These are phyloP conservation scores for Euphorbia corollata DNA, from an alignment of 441 rosid species.

Conservation along the genomic window DNA sequence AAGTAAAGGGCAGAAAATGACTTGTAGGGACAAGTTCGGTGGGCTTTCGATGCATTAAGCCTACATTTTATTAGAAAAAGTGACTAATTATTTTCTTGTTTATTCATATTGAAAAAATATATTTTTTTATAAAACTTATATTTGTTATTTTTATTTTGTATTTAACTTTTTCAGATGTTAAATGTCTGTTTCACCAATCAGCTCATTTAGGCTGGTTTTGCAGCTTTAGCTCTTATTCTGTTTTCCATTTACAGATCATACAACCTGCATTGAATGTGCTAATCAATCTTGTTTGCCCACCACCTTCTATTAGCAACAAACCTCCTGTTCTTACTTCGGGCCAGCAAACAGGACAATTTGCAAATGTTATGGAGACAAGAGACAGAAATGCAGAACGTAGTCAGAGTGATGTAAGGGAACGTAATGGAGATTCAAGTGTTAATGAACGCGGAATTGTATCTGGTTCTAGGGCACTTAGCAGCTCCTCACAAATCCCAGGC, in stretches of 20 bases:
- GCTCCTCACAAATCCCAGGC: constrained; percentile 53
- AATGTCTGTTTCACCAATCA: neutral
- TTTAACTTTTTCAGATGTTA: neutral
- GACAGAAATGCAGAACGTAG: constrained; percentile 43
- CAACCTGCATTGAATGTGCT: constrained; percentile 91
- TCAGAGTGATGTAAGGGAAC: constrained; percentile 51
- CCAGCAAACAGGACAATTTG: constrained; percentile 49
- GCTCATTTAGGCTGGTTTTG: neutral
- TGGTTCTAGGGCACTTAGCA: constrained; percentile 39
- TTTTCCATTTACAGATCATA: constrained; percentile 55
- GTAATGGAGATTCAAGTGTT: constrained; percentile 43
- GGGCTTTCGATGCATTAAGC: too few relatives aligned
- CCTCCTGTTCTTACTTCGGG: constrained; percentile 57
- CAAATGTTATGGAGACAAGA: constrained; percentile 37
- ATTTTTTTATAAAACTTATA: neutral
- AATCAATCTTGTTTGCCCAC: constrained; percentile 94
- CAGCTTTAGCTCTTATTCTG: constrained; percentile 6
- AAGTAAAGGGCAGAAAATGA: too few relatives aligned
- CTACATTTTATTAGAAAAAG: too few relatives aligned
- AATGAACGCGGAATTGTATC: constrained; percentile 40
- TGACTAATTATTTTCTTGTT: neutral
- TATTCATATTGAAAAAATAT: neutral
- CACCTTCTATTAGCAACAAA: constrained; percentile 94
- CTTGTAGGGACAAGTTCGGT: too few relatives aligned
- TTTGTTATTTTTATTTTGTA: neutral